Evolutionary conservation across 371 early-diverging fungal genomes (phyloP).

Genomic region (Circinella umbellata): DNA sequence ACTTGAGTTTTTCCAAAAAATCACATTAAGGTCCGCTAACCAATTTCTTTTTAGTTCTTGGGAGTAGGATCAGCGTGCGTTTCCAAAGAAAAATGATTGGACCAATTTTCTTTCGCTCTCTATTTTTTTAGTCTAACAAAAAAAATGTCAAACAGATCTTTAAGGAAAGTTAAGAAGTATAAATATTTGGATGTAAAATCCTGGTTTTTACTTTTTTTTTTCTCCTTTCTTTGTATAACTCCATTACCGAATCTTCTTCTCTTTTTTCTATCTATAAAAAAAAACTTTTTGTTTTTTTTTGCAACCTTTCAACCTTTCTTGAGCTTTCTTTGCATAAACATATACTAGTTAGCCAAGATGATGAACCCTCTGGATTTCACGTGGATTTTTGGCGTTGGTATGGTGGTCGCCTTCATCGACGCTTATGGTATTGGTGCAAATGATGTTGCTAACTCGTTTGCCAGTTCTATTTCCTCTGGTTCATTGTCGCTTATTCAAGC

Average conservation of each 20-base stretch:
- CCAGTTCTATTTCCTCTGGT: slow-evolving; percentile 84
- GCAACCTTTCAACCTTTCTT: neutral
- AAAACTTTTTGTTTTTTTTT: neutral
- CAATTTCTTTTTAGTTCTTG: neutral
- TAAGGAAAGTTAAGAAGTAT: neutral
- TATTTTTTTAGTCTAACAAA: neutral
- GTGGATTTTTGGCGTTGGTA: slow-evolving; percentile 77
- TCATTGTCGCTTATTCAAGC: slow-evolving; percentile 79
- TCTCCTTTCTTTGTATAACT: neutral
- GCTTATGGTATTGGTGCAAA: slow-evolving; percentile 83
- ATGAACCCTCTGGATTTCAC: slow-evolving; percentile 73
- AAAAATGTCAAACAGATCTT: slow-evolving; percentile 4
- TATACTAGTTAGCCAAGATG: slow-evolving; percentile 17
- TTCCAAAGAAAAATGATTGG: slow-evolving; percentile 2
- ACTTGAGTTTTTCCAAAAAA: slow-evolving; percentile 1
- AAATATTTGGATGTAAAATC: neutral
- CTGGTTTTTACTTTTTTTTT: neutral
- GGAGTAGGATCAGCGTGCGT: neutral
- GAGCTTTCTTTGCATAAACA: neutral
- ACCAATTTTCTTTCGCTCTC: neutral
- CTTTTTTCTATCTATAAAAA: neutral
- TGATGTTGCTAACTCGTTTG: slow-evolving; percentile 90
- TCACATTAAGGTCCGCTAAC: neutral
- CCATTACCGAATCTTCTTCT: neutral
- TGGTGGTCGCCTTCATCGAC: slow-evolving; percentile 70